Evolutionary conservation across 179 eudicot species (phyloP).

Genomic region (Corrigiola litoralis): DNA sequence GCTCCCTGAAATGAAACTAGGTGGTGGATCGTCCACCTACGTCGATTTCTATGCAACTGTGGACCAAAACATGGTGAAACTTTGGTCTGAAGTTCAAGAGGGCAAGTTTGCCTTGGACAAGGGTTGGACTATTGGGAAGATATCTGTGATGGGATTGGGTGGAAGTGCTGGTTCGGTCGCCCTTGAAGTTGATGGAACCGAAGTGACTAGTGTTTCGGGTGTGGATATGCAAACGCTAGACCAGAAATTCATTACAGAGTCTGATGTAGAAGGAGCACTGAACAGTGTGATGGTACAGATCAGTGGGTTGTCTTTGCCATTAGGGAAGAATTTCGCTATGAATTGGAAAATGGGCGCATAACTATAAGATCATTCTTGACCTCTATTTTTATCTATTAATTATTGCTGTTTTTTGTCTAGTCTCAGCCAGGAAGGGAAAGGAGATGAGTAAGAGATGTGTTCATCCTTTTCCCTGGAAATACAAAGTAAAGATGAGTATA

Average conservation of each 20-base stretch:
- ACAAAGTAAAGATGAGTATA: neutral
- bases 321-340: slow-evolving; percentile 72
- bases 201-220: slow-evolving; percentile 23
- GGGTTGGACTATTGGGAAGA: slow-evolving; percentile 67
- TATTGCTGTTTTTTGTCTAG: neutral
- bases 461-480: slow-evolving; percentile 11
- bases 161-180: slow-evolving; percentile 35
- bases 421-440: neutral
- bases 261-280: slow-evolving; percentile 35
- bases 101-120: slow-evolving; percentile 68
- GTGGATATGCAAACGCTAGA: slow-evolving; percentile 33
- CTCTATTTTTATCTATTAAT: neutral
- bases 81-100: slow-evolving; percentile 80
- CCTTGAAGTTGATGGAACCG: slow-evolving; percentile 44
- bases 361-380: slow-evolving; percentile 4
- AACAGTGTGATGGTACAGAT: slow-evolving; percentile 67
- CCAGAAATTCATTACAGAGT: slow-evolving; percentile 28
- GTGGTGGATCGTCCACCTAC: slow-evolving; percentile 61
- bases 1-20: slow-evolving; percentile 80
- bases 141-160: slow-evolving; percentile 59
- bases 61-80: slow-evolving; percentile 44
- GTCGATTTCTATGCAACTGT: slow-evolving; percentile 66
- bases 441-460: neutral
- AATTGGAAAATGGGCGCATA: slow-evolving; percentile 67
- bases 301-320: slow-evolving; percentile 62